Evolutionary conservation across 208 protist genomes (phyloP).

Genomic region (Paratrypanosoma confusum): DNA sequence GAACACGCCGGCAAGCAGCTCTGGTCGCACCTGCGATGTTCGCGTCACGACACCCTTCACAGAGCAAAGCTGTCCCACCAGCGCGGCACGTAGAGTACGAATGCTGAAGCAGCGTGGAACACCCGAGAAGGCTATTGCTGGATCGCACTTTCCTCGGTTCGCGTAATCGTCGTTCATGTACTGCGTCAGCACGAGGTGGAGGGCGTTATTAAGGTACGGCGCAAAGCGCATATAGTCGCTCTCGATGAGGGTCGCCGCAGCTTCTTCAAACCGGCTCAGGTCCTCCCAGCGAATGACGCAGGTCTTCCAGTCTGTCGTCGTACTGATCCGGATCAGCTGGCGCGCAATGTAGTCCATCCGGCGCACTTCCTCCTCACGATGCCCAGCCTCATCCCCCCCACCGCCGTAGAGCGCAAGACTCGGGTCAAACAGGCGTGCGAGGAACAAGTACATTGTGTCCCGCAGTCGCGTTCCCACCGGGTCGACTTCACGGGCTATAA

Average conservation of each 20-base stretch:
- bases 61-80: constrained; percentile 91
- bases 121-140: constrained; percentile 68
- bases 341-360: constrained; percentile 41
- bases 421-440: constrained; percentile 66
- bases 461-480: constrained; percentile 57
- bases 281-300: constrained; percentile 76
- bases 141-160: constrained; percentile 57
- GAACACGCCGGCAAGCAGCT: constrained; percentile 96
- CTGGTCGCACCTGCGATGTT: constrained; percentile 97
- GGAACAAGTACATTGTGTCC: constrained; percentile 66
- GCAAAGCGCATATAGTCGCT: constrained; percentile 70
- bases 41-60: constrained; percentile 98
- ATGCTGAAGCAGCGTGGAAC: constrained; percentile 84
- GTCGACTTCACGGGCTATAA: constrained; percentile 67
- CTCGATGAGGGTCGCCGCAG: constrained; percentile 58
- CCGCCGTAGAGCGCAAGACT: neutral
- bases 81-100: constrained; percentile 85
- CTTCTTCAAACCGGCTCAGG: constrained; percentile 62
- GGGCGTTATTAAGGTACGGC: constrained; percentile 56
- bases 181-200: constrained; percentile 66
- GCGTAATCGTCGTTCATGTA: constrained; percentile 75
- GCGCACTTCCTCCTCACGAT: constrained; percentile 3
- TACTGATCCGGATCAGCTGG: constrained; percentile 79
- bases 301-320: constrained; percentile 57
- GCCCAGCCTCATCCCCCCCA: neutral